These are phyloP conservation scores for Triticum dicoccoides DNA, from an alignment of 176 grass and related monocot species.

Conservation along the genomic window DNA sequence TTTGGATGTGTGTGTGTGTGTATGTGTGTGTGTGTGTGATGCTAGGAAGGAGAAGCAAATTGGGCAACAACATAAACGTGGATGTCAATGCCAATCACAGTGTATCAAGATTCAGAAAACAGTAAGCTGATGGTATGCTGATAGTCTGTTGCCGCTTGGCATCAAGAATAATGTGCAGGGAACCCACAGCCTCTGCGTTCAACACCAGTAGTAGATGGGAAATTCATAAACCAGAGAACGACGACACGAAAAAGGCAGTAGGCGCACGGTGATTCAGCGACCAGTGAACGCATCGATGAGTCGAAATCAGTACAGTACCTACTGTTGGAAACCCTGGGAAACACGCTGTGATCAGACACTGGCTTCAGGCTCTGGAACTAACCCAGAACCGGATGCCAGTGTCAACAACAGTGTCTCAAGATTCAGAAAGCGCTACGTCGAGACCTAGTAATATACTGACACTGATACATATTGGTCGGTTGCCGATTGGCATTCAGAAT, in stretches of 20 bases:
- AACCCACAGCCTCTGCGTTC: not conserved
- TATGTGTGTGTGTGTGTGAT: too few species aligned
- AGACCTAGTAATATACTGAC: not conserved
- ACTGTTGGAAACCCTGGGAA: slow-evolving; percentile 6
- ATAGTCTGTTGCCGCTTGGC: not conserved
- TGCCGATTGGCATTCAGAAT: slow-evolving; percentile 1
- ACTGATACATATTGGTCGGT: not conserved
- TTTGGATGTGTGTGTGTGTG: too few species aligned
- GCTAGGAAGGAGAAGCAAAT: too few species aligned
- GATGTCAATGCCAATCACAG: not conserved
- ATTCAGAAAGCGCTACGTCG: not conserved
- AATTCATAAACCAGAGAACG: not conserved
- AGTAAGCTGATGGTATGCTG: not conserved
- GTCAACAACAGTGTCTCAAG: not conserved
- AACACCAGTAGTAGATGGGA: not conserved
- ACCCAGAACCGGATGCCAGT: not conserved
- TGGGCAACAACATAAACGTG: not conserved
- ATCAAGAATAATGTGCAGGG: not conserved
- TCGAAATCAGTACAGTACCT: not conserved
- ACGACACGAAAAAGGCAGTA: not conserved
- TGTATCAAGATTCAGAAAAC: not conserved
- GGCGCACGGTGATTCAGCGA: not conserved
- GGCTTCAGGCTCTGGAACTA: too few species aligned
- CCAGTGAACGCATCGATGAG: not conserved
- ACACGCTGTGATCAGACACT: slow-evolving; percentile 1